These are phyloP conservation scores for Cryptococcus sp. DNA, from an alignment of 1,284 basidiomycete species.

Conservation along the genomic window DNA sequence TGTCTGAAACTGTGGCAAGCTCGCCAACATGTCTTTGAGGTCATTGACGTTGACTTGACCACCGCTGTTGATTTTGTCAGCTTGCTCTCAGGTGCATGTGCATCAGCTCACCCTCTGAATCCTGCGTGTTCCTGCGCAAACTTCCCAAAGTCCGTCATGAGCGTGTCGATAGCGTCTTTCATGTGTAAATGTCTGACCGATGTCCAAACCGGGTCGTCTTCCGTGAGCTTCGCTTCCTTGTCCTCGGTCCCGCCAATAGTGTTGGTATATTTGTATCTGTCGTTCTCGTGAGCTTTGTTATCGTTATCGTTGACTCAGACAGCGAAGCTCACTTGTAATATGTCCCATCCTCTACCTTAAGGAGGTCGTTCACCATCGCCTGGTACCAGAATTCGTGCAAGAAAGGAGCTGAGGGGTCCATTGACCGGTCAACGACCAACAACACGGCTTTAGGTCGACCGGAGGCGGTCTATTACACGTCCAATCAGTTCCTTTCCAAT, in stretches of 20 bases:
- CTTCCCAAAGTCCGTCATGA: slow-evolving; percentile 90
- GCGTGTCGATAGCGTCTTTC: slow-evolving; percentile 94
- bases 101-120: slow-evolving; percentile 61
- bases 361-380: slow-evolving; percentile 94
- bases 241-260: slow-evolving; percentile 76
- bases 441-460: slow-evolving; percentile 69
- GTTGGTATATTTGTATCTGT: slow-evolving; percentile 83
- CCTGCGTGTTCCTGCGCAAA: slow-evolving; percentile 92
- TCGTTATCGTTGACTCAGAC: neutral
- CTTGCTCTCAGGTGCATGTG: neutral
- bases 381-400: slow-evolving; percentile 99
- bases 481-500: slow-evolving; percentile 3
- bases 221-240: slow-evolving; percentile 77
- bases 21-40: slow-evolving; percentile 99
- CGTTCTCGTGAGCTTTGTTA: neutral
- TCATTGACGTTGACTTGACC: slow-evolving; percentile 84
- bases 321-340: slow-evolving; percentile 71
- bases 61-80: slow-evolving; percentile 51
- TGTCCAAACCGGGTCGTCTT: slow-evolving; percentile 87
- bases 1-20: slow-evolving; percentile 90
- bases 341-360: slow-evolving; percentile 81
- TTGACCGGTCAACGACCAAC: slow-evolving; percentile 90
- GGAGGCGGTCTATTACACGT: slow-evolving; percentile 30
- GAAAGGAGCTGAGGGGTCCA: slow-evolving; percentile 89
- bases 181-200: slow-evolving; percentile 95